Conservation (phyloP, 164 flowering plant species). For the Sextonia rubra region DNA sequence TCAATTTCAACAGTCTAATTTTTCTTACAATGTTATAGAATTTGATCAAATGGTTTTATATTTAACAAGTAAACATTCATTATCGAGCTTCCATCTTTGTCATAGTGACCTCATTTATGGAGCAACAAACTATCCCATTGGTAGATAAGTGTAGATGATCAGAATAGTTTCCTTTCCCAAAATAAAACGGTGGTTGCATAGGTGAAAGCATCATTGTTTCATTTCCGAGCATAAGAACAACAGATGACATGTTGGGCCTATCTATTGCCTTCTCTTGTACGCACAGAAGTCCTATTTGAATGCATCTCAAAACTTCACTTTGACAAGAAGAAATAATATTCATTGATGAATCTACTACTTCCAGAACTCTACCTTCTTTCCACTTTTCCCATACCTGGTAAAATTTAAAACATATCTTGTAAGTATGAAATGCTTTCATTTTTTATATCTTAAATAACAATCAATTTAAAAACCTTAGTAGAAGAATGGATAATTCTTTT, state of each 20-base stretch:
- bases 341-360: constrained; percentile 10
- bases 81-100: not conserved
- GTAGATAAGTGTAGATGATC: not conserved
- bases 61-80: too few relatives aligned
- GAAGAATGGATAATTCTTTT: too few relatives aligned
- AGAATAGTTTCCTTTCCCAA: not conserved
- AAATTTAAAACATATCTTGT: not conserved
- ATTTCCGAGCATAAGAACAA: constrained; percentile 7
- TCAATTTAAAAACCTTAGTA: too few relatives aligned
- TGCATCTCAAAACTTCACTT: constrained; percentile 10
- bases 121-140: not conserved
- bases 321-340: not conserved
- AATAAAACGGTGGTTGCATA: constrained; percentile 20
- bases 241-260: constrained; percentile 4
- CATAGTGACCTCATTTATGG: not conserved
- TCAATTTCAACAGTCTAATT: too few relatives aligned
- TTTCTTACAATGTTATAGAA: too few relatives aligned
- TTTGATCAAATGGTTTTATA: too few relatives aligned
- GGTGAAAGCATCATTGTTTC: constrained; percentile 16
- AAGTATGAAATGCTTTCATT: too few relatives aligned
- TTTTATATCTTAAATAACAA: too few relatives aligned
- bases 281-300: constrained; percentile 12
- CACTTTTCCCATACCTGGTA: constrained; percentile 15
- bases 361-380: constrained; percentile 9
- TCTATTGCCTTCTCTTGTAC: constrained; percentile 14